Evolutionary conservation across 2,329 filamentous ascomycete species (phyloP).

Genomic region (Epichloe bromicola): DNA sequence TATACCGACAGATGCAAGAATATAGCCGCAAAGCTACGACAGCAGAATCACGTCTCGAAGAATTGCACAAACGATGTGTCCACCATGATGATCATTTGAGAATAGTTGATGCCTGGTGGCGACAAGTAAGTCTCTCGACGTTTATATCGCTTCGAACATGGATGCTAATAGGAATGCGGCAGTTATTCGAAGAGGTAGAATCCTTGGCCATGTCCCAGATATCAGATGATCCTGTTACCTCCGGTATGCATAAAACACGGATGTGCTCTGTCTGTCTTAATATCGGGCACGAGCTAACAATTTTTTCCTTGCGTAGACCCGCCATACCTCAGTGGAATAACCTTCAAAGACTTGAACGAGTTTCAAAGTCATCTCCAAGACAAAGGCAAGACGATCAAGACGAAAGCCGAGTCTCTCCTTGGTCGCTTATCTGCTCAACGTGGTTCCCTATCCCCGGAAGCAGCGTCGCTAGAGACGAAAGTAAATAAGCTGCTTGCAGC

Average conservation of each 20-base stretch:
- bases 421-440: slow-evolving; percentile 36
- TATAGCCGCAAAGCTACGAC: slow-evolving; percentile 84
- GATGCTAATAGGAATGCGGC: slow-evolving; percentile 3
- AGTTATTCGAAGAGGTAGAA: slow-evolving; percentile 54
- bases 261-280: background rate
- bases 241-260: slow-evolving; percentile 12
- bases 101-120: slow-evolving; percentile 85
- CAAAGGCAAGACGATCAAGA: slow-evolving; percentile 63
- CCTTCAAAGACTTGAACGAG: slow-evolving; percentile 50
- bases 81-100: slow-evolving; percentile 90
- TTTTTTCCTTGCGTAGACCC: slow-evolving; percentile 25
- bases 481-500: slow-evolving; percentile 62
- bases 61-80: slow-evolving; percentile 62
- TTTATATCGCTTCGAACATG: background rate
- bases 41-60: slow-evolving; percentile 67
- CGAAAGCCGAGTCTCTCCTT: slow-evolving; percentile 59
- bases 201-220: slow-evolving; percentile 40
- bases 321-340: slow-evolving; percentile 43
- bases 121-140: slow-evolving; percentile 52
- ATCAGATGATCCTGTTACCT: slow-evolving; percentile 9
- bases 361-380: slow-evolving; percentile 73
- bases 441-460: slow-evolving; percentile 49
- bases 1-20: slow-evolving; percentile 94
- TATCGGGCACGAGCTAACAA: slow-evolving; percentile 10
- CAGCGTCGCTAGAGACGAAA: slow-evolving; percentile 59